Evolutionary conservation across 805 yeast genomes (phyloP).

Genomic region (Jamesozyma piceae): DNA sequence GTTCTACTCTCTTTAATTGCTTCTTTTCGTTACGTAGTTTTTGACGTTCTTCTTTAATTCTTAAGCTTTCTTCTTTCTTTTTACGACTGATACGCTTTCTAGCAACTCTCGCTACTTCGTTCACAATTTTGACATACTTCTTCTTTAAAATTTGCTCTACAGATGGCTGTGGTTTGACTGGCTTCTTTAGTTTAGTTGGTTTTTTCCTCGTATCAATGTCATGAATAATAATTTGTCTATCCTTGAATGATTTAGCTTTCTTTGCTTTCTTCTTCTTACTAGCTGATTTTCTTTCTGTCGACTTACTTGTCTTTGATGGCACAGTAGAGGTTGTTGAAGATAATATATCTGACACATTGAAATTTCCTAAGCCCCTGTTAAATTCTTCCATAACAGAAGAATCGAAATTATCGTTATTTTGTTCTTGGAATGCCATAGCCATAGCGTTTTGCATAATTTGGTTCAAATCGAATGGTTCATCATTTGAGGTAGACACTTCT

Average conservation of each 20-base stretch:
- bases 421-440: conserved; percentile 61
- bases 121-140: conserved; percentile 15
- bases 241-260: conserved; percentile 2
- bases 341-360: conserved; percentile 6
- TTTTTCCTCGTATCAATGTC: conserved; percentile 7
- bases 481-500: conserved; percentile 14
- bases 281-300: conserved; percentile 1
- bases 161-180: conserved; percentile 11
- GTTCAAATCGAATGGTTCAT: conserved; percentile 53
- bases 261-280: conserved; percentile 2
- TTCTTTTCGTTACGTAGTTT: conserved; percentile 16
- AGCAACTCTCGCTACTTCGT: conserved; percentile 24
- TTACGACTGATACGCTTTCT: conserved; percentile 17
- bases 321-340: neutral
- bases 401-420: conserved; percentile 12
- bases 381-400: conserved; percentile 22
- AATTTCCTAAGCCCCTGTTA: conserved; percentile 18
- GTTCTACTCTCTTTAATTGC: conserved; percentile 14
- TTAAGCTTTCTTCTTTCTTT: conserved; percentile 11
- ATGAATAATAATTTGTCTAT: conserved; percentile 11
- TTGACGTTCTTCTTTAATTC: conserved; percentile 11
- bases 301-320: neutral
- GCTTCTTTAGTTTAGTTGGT: conserved; percentile 4
- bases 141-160: conserved; percentile 14
- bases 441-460: conserved; percentile 70